Evolutionary conservation across 1,284 basidiomycete species (phyloP), one percentile per base, ranked within the genome.

Genomic region (Pseudozyma pruni): DNA sequence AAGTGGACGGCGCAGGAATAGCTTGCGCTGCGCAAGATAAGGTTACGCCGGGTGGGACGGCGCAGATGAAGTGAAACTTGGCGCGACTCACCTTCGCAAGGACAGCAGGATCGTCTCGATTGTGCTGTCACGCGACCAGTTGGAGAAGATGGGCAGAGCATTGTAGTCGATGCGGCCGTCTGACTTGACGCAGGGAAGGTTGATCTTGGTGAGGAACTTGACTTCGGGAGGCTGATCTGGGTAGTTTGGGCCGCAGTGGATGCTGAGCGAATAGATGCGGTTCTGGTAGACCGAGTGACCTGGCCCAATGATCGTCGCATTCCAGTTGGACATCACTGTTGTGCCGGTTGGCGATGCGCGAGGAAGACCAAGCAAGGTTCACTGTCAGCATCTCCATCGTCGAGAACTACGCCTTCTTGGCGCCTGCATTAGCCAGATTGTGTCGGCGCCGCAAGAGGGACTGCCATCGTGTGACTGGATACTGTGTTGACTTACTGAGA

Each of bases 271-370:
- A 87, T 98, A 98, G 85, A 98, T 98, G 50, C 95, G 89, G 85
- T 98, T 98, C 87, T 98, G 94, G 84, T 95, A 94, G 11, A 95
- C 93, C 19, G 78, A 78, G 86, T 98, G 94, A 56, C 94, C 94
- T 31, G 96, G 95, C 9, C 95, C 96, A 70, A 98, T 93, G 85
- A 98, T 95, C 11, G 96, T 98, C 37, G 94, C 95, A 82, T 96
- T 98, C 95, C 95, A 98, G 82, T 94, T 88, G 84, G 89, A 91
- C 95, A 98, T 98, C 64, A 78, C 77, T 80, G 49, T 44, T 17
- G 11, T 27, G 23, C 4, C 7, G 38, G 32, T 19, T 20, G 41
- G 20, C 14, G 14, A 29, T 19, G 32, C 6, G 20, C 19, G 27
- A 16, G 7, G 16, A 19, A 35, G 20, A 20, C 35, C 19, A 34